A percentile compares a stretch with the other conserved stretches of the same genome.
Conservation (phyloP, 148 eudicot genomes). For the Arctostaphylos glauca region DNA sequence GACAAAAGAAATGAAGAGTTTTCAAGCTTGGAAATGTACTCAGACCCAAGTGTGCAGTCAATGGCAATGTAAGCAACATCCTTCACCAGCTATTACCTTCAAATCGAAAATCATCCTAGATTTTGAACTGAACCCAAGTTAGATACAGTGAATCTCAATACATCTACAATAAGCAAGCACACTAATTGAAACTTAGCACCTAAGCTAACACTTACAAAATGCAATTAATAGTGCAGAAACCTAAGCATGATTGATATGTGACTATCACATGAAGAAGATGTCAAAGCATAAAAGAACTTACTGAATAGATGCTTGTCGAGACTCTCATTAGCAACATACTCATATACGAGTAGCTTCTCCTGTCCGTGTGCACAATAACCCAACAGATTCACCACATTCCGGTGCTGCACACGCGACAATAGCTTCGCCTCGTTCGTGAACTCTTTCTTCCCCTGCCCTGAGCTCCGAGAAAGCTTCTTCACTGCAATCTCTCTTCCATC, state of each 20-base stretch:
- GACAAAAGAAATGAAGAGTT: background rate
- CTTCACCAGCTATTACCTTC: slow-evolving; percentile 13
- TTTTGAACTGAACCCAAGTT: background rate
- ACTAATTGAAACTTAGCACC: slow-evolving; percentile 3
- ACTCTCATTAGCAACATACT: slow-evolving; percentile 80
- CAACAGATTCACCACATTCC: slow-evolving; percentile 84
- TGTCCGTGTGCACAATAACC: slow-evolving; percentile 76
- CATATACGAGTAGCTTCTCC: slow-evolving; percentile 87
- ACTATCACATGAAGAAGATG: background rate
- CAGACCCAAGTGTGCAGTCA: background rate
- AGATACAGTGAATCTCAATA: background rate
- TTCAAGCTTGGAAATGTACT: too few relatives aligned
- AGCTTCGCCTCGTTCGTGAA: slow-evolving; percentile 88
- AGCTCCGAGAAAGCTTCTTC: slow-evolving; percentile 66
- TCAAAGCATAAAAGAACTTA: slow-evolving; percentile 40
- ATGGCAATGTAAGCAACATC: background rate
- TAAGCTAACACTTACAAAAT: background rate
- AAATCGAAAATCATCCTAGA: background rate
- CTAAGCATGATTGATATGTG: background rate
- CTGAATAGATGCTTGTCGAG: slow-evolving; percentile 91
- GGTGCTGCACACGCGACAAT: slow-evolving; percentile 80
- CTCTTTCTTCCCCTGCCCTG: slow-evolving; percentile 81
- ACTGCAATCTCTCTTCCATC: slow-evolving; percentile 94
- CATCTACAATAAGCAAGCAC: background rate
- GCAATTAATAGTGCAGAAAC: background rate